Conservation (phyloP, 345 rosid genomes). For the Lumnitzera littorea region DNA sequence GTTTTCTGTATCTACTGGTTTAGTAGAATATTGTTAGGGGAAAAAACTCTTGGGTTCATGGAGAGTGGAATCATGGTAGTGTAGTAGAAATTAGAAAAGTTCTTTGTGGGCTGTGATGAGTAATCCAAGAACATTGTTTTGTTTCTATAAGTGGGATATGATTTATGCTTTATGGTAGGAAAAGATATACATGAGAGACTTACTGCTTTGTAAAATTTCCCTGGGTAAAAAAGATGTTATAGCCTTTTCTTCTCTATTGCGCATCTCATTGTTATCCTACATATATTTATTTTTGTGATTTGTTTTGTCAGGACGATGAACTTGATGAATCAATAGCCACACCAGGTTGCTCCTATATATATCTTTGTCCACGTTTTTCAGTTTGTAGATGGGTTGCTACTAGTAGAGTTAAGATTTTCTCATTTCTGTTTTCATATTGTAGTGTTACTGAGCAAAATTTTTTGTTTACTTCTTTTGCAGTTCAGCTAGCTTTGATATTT, state of each 20-base stretch:
- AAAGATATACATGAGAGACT: neutral
- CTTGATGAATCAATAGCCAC: constrained; percentile 41
- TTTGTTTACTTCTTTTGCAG: constrained; percentile 45
- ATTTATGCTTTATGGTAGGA: neutral
- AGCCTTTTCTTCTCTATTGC: too few species aligned
- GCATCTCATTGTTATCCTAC: neutral
- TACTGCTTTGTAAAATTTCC: too few species aligned
- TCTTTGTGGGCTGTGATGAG: too few species aligned
- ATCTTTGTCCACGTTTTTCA: neutral
- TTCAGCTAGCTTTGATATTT: constrained; percentile 78
- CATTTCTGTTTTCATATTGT: constrained; percentile 1
- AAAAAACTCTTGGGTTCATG: too few species aligned
- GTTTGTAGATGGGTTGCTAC: neutral
- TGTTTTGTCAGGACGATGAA: constrained; percentile 62
- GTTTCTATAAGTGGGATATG: neutral
- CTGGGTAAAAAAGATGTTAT: too few species aligned
- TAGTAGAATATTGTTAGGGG: too few species aligned
- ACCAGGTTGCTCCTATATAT: constrained; percentile 49
- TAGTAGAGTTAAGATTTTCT: neutral
- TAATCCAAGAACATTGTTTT: too few species aligned
- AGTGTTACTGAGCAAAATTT: constrained; percentile 3
- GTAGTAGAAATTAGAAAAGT: too few species aligned
- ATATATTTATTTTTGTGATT: neutral
- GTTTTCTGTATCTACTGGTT: too few species aligned
- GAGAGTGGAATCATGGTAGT: too few species aligned